Percentiles rank a stretch among this genome's conserved stretches.
phyloP scores from a whole-genome alignment of 805 yeast genomes.

The Monosporozyma servazzii region DNA sequence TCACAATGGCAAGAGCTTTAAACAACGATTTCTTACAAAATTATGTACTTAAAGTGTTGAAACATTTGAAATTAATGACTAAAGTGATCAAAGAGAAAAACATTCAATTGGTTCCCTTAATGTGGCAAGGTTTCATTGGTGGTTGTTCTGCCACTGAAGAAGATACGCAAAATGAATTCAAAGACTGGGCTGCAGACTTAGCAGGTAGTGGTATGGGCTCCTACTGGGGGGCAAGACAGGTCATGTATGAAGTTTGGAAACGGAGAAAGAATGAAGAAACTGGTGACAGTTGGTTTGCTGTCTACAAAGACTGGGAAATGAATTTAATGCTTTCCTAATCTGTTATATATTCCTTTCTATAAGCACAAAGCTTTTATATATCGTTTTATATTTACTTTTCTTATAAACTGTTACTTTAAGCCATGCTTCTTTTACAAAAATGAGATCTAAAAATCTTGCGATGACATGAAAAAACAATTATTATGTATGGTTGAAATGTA shows the following conservation, averaged over 20 bases:
- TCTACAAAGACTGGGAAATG: conserved; percentile 76
- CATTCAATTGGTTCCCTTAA: conserved; percentile 60
- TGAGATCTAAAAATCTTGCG: not conserved
- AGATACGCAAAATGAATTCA: conserved; percentile 54
- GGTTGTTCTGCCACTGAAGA: conserved; percentile 66
- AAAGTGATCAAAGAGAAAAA: conserved; percentile 39
- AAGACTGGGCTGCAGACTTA: conserved; percentile 49
- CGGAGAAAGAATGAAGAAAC: conserved; percentile 51
- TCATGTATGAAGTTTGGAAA: conserved; percentile 80
- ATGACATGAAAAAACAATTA: too few species aligned
- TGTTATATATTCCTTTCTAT: not conserved
- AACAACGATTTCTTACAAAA: conserved; percentile 51
- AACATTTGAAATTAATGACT: conserved; percentile 56
- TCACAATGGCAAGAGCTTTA: conserved; percentile 49
- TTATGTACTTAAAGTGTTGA: conserved; percentile 50
- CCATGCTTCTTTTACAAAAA: too few species aligned
- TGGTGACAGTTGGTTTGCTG: conserved; percentile 68
- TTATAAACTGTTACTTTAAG: too few species aligned
- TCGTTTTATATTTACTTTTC: not conserved
- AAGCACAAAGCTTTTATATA: not conserved
- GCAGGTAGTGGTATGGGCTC: conserved; percentile 59
- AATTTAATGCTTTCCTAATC: conserved; percentile 52
- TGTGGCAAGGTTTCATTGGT: conserved; percentile 86
- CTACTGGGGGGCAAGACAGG: conserved; percentile 79
- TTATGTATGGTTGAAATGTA: too few species aligned